Conservation (phyloP, 2,329 filamentous ascomycete species). For the Bipolaris sorokiniana region DNA sequence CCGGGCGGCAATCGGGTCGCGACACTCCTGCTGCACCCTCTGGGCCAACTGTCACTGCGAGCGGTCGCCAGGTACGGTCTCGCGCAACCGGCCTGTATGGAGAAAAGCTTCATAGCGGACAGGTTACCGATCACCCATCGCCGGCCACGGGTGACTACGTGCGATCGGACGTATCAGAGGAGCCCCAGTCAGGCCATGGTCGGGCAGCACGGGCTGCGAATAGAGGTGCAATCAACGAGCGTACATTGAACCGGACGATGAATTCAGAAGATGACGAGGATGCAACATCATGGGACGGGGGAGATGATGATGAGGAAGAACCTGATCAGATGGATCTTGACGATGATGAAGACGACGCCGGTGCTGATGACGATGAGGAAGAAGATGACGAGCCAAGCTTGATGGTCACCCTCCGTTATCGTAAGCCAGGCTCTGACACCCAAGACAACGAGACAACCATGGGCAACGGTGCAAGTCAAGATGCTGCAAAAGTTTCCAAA, state of each 20-base stretch:
- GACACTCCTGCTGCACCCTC: constrained; percentile 73
- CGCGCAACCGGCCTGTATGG: constrained; percentile 67
- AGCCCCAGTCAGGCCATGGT: constrained; percentile 51
- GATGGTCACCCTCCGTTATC: constrained; percentile 70
- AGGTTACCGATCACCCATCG: constrained; percentile 51
- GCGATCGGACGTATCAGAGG: constrained; percentile 54
- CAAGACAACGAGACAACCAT: constrained; percentile 2
- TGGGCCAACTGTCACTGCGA: constrained; percentile 75
- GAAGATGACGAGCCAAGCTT: constrained; percentile 58
- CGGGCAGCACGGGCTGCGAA: constrained; percentile 50
- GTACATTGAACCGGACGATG: constrained; percentile 46
- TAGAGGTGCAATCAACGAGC: constrained; percentile 27
- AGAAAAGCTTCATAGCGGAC: constrained; percentile 64
- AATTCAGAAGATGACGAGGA: constrained; percentile 72
- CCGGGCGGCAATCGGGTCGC: constrained; percentile 71
- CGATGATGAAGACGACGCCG: constrained; percentile 60
- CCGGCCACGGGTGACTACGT: constrained; percentile 53
- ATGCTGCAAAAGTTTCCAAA: not conserved
- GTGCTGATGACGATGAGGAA: constrained; percentile 36
- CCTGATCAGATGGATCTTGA: constrained; percentile 69
- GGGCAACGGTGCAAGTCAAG: constrained; percentile 3
- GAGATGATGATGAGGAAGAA: constrained; percentile 75
- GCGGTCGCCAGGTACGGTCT: constrained; percentile 81
- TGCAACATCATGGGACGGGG: constrained; percentile 69
- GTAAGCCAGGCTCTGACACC: constrained; percentile 25